phyloP scores from a whole-genome alignment of 805 yeast species.

The Candida nitratophila region DNA sequence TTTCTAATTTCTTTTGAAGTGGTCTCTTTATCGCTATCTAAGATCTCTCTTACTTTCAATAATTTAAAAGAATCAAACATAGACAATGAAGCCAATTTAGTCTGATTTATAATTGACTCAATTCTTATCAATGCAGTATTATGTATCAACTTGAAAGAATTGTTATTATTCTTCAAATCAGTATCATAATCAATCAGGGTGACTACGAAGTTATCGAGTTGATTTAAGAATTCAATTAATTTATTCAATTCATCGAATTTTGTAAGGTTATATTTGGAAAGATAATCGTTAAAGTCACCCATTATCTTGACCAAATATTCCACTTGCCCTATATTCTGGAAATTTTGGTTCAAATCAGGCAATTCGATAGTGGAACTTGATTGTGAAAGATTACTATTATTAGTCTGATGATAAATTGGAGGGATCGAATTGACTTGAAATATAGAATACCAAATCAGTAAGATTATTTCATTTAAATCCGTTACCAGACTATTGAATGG shows the following conservation, averaged over 20 bases:
- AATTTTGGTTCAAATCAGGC: neutral
- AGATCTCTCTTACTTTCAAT: neutral
- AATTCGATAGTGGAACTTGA: neutral
- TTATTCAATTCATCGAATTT: conserved; percentile 15
- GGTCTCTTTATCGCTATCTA: conserved; percentile 1
- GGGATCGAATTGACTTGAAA: conserved; percentile 24
- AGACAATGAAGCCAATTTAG: conserved; percentile 19
- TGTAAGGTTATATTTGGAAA: conserved; percentile 31
- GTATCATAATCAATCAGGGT: conserved; percentile 19
- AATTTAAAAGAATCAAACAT: conserved; percentile 23
- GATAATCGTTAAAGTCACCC: conserved; percentile 60
- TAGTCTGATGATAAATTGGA: conserved; percentile 13
- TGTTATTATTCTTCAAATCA: neutral
- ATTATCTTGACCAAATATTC: conserved; percentile 56
- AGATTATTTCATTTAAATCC: conserved; percentile 43
- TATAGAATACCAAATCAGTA: conserved; percentile 58
- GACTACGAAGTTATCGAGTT: conserved; percentile 24
- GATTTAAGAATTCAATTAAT: conserved; percentile 15
- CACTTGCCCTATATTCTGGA: conserved; percentile 47
- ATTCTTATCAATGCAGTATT: conserved; percentile 28
- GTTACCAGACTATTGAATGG: conserved; percentile 27
- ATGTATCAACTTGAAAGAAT: conserved; percentile 10
- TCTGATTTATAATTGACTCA: conserved; percentile 23
- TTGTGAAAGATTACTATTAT: no score
- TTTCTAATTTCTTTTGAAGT: neutral